phyloP scores from a whole-genome alignment of 1,139 yeast genomes.

The Candida pseudocylindracea region DNA sequence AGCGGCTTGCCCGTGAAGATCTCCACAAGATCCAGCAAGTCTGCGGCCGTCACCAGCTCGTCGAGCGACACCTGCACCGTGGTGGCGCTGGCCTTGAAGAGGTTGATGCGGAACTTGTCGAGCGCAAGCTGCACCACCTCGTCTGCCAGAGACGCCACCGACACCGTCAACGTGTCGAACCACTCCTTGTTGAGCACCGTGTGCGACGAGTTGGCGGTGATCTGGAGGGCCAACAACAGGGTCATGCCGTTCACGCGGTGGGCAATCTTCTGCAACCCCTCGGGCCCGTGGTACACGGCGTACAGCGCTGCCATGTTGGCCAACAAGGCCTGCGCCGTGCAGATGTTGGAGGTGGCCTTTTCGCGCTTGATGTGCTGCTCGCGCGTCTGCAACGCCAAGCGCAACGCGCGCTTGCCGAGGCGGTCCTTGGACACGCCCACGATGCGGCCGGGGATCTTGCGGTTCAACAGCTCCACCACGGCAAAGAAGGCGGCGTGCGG shows the following conservation, averaged over 20 bases:
- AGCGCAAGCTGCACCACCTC: conserved; percentile 32
- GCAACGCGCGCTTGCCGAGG: conserved; percentile 66
- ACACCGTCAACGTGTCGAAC: conserved; percentile 76
- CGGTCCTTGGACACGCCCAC: conserved; percentile 89
- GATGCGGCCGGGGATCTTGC: conserved; percentile 92
- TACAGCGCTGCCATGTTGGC: conserved; percentile 94
- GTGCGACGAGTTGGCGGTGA: conserved; percentile 17
- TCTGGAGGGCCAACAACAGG: conserved; percentile 38
- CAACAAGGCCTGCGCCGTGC: conserved; percentile 91
- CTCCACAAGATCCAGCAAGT: conserved; percentile 31
- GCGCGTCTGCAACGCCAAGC: conserved; percentile 91
- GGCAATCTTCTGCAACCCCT: conserved; percentile 71
- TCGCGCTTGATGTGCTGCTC: conserved; percentile 96
- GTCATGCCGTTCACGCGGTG: conserved; percentile 59
- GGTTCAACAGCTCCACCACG: conserved; percentile 50
- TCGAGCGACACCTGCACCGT: conserved; percentile 64
- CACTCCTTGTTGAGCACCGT: conserved; percentile 34
- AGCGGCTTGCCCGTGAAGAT: conserved; percentile 23
- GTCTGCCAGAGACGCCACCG: conserved; percentile 14
- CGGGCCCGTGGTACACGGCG: conserved; percentile 91
- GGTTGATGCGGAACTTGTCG: conserved; percentile 46
- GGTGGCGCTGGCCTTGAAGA: conserved; percentile 41
- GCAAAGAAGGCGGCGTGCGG: conserved; percentile 98
- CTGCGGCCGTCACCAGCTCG: conserved; percentile 56
- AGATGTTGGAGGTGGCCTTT: conserved; percentile 91